Conservation (phyloP, 139 green algal genomes). For the Pseudopediastrum boryanum region DNA sequence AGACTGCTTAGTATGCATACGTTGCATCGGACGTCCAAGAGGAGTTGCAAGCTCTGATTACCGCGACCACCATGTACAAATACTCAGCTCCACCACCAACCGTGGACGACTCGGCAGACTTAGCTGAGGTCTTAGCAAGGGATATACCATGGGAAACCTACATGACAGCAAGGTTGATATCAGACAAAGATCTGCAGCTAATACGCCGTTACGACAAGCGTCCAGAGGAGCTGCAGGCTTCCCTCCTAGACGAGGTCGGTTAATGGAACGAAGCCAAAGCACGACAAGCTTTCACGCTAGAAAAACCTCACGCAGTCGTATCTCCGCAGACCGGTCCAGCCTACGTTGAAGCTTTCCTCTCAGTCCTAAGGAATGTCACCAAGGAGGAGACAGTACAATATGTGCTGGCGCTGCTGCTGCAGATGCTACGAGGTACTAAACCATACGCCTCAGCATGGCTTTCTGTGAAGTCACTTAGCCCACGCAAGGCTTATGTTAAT, state of each 20-base stretch:
- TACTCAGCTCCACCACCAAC: no score
- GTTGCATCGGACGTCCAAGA: no score
- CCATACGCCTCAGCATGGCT: no score
- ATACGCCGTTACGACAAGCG: constrained; percentile 85
- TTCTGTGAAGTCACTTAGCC: neutral
- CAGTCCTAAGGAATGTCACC: constrained; percentile 86
- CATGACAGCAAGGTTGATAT: constrained; percentile 80
- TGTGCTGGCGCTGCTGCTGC: constrained; percentile 83
- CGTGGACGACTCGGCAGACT: constrained; percentile 14
- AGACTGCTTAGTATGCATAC: no score
- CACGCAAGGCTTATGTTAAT: neutral
- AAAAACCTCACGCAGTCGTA: constrained; percentile 8
- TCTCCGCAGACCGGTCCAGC: constrained; percentile 73
- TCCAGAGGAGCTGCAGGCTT: constrained; percentile 55
- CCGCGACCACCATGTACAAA: no score
- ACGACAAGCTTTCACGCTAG: no score
- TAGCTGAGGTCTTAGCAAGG: constrained; percentile 20
- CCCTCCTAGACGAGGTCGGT: constrained; percentile 76
- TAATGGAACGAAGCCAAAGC: constrained; percentile 1
- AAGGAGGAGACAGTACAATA: constrained; percentile 95
- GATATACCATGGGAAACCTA: constrained; percentile 56
- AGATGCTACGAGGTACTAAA: constrained; percentile 77
- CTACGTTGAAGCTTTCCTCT: constrained; percentile 82
- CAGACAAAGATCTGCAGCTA: constrained; percentile 64
- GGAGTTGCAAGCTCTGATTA: no score